A percentile compares a stretch with the other conserved stretches of the same genome.
Conservation (phyloP, 352 stramenopile species). For the Halophytophthora polymorphica region DNA sequence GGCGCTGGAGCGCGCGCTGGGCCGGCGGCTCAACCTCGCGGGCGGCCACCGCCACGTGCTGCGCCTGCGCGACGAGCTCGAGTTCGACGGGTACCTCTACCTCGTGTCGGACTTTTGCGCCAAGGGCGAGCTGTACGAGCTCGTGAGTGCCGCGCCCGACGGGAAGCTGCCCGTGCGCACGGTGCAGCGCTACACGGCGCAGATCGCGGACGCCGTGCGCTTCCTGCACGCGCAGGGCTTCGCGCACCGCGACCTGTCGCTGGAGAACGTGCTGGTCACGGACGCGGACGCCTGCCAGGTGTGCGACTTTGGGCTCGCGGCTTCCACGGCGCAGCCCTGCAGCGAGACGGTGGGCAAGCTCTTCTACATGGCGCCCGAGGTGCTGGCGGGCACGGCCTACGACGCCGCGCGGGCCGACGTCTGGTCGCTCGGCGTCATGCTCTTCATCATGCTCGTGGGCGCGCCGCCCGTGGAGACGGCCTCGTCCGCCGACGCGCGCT, state of each 20-base stretch:
- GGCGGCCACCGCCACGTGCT: constrained; percentile 68
- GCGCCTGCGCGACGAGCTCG: constrained; percentile 67
- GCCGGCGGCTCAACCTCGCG: constrained; percentile 56
- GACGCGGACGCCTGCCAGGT: constrained; percentile 71
- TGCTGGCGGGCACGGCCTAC: constrained; percentile 60
- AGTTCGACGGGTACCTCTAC: constrained; percentile 78
- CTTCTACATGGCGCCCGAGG: constrained; percentile 86
- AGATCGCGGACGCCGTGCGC: constrained; percentile 69
- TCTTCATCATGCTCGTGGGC: constrained; percentile 81
- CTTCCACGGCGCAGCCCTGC: constrained; percentile 34
- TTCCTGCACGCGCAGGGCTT: constrained; percentile 77
- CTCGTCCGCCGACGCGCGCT: constrained; percentile 52
- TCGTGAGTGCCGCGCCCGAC: constrained; percentile 52
- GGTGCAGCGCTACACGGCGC: constrained; percentile 52
- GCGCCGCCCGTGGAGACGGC: constrained; percentile 63
- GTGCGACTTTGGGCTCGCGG: constrained; percentile 78
- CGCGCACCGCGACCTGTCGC: constrained; percentile 78
- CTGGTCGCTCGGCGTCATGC: constrained; percentile 84
- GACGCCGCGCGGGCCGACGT: constrained; percentile 77
- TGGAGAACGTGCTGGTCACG: constrained; percentile 83
- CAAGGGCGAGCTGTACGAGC: constrained; percentile 74
- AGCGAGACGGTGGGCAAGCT: constrained; percentile 77
- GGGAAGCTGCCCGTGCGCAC: constrained; percentile 44
- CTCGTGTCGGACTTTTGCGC: constrained; percentile 75
- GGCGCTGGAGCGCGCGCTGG: constrained; percentile 68